Percentiles rank a stretch among this genome's conserved stretches.
Conservation (phyloP, 306 rosid genomes). For the Fragaria nilgerrensis region DNA sequence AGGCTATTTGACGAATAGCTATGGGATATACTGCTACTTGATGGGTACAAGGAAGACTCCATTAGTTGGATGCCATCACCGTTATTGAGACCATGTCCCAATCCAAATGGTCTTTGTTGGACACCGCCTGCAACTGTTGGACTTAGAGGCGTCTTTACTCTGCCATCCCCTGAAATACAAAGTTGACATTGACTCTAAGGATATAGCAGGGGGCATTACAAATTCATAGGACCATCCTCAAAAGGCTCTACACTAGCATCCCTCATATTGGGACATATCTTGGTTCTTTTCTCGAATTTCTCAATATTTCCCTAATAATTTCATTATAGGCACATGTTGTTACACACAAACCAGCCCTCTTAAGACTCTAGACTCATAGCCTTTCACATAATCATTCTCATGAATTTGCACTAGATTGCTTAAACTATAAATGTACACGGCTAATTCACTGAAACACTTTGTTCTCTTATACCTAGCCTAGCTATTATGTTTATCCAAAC, state of each 20-base stretch:
- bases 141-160: conserved; percentile 86
- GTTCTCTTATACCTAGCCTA: not conserved
- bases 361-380: not conserved
- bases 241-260: not conserved
- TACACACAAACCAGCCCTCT: not conserved
- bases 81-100: conserved; percentile 46
- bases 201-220: not conserved
- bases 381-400: not conserved
- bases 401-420: not conserved
- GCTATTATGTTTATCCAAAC: not conserved
- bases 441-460: not conserved
- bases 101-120: conserved; percentile 56
- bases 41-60: conserved; percentile 63
- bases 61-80: conserved; percentile 60
- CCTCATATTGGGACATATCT: not conserved
- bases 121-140: conserved; percentile 64
- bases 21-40: conserved; percentile 62
- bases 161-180: conserved; percentile 67
- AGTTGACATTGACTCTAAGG: conserved; percentile 18
- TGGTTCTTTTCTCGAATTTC: not conserved
- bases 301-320: not conserved
- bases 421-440: not conserved
- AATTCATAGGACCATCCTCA: not conserved
- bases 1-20: conserved; percentile 81
- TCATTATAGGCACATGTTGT: not conserved